Evolutionary conservation across 83 land plant species (phyloP).

Genomic region (Thuja plicata): DNA sequence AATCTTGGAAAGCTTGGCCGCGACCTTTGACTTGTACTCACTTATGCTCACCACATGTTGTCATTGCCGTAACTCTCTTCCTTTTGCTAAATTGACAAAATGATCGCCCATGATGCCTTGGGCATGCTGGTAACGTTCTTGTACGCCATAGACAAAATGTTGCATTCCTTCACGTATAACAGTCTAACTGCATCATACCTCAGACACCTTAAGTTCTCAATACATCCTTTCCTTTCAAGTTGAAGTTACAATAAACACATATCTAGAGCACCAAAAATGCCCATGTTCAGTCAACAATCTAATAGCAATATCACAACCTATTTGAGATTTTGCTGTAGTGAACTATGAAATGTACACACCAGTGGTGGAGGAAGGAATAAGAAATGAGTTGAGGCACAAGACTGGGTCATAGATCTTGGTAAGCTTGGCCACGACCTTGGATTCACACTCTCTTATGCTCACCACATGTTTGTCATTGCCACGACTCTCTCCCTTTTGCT

Average conservation of each 20-base stretch:
- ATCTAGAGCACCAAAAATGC: neutral
- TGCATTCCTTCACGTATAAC: slow-evolving; percentile 55
- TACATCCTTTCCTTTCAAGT: neutral
- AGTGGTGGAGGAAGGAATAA: slow-evolving; percentile 35
- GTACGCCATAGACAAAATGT: slow-evolving; percentile 43
- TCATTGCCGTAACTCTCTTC: slow-evolving; percentile 7
- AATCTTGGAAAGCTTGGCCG: slow-evolving; percentile 36
- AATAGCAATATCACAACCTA: neutral
- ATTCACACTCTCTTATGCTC: slow-evolving; percentile 27
- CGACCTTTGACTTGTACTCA: slow-evolving; percentile 35
- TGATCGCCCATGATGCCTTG: slow-evolving; percentile 41
- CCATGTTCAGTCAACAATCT: neutral
- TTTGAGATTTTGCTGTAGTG: neutral
- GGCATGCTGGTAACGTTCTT: slow-evolving; percentile 45
- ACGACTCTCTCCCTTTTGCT: slow-evolving; percentile 30
- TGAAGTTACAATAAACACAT: neutral
- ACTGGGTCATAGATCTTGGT: slow-evolving; percentile 40
- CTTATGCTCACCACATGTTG: slow-evolving; percentile 32
- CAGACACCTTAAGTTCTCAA: neutral
- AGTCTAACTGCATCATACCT: neutral
- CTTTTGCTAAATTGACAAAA: slow-evolving; percentile 51
- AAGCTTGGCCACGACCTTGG: slow-evolving; percentile 41
- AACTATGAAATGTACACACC: slow-evolving; percentile 39
- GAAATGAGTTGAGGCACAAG: slow-evolving; percentile 29
- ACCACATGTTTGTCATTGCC: slow-evolving; percentile 26